A percentile compares a stretch with the other conserved stretches of the same genome.
These are phyloP conservation scores for Trichocladium antarcticum DNA, from an alignment of 495 filamentous ascomycete species.

Conservation along the genomic window DNA sequence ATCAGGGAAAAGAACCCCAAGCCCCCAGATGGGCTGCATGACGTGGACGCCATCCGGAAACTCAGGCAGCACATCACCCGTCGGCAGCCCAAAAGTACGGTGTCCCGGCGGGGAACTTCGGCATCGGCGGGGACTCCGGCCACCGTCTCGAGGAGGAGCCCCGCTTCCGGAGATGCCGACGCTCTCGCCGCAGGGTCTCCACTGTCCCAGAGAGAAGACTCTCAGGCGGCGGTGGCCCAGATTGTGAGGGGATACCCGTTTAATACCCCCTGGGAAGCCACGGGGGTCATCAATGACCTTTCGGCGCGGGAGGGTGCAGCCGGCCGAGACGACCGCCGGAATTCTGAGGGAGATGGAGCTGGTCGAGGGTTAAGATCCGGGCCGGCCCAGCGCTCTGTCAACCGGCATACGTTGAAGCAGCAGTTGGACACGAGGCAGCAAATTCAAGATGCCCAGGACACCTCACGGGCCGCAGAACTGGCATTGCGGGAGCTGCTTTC, in stretches of 20 bases:
- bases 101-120: conserved; percentile 40
- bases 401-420: conserved; percentile 42
- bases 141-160: conserved; percentile 22
- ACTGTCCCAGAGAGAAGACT: conserved; percentile 27
- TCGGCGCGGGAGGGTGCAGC: conserved; percentile 32
- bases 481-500: conserved; percentile 70
- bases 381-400: conserved; percentile 33
- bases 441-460: conserved; percentile 54
- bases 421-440: conserved; percentile 48
- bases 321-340: conserved; percentile 18
- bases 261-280: conserved; percentile 53
- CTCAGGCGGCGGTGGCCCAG: too few species aligned
- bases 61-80: conserved; percentile 74
- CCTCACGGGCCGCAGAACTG: conserved; percentile 66
- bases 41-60: conserved; percentile 76
- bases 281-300: conserved; percentile 72
- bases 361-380: conserved; percentile 13
- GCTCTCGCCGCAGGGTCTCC: conserved; percentile 23
- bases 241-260: conserved; percentile 49
- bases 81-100: conserved; percentile 56
- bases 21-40: conserved; percentile 69
- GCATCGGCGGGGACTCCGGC: conserved; percentile 38
- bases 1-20: conserved; percentile 81
- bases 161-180: conserved; percentile 21
- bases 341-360: conserved; percentile 20